Conservation (phyloP, 2,329 filamentous ascomycete genomes). For the Ophiostoma sp. region DNA sequence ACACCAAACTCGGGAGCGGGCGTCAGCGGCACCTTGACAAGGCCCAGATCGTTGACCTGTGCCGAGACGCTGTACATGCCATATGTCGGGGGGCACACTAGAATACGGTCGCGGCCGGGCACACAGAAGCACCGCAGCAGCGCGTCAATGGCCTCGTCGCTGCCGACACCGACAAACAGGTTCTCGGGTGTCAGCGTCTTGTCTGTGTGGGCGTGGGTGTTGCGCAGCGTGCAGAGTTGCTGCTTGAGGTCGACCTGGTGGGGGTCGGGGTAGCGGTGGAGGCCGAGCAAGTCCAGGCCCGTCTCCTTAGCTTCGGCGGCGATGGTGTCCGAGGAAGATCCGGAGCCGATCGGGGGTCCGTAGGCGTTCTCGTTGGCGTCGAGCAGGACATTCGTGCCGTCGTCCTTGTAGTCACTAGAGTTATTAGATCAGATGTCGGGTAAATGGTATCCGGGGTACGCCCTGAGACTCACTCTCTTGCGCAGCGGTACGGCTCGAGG, state of each 20-base stretch:
- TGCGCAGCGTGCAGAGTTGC: conserved; percentile 81
- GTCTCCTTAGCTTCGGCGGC: conserved; percentile 69
- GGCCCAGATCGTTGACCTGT: conserved; percentile 85
- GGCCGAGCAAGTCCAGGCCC: conserved; percentile 70
- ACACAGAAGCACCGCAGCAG: conserved; percentile 90
- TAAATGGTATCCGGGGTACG: conserved; percentile 28
- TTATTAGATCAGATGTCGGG: neutral
- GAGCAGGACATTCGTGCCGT: conserved; percentile 91
- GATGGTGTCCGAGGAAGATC: conserved; percentile 71
- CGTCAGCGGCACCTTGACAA: conserved; percentile 83
- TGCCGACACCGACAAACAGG: conserved; percentile 92
- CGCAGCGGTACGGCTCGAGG: conserved; percentile 77
- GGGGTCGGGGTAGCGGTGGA: conserved; percentile 95
- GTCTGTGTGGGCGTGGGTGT: conserved; percentile 76
- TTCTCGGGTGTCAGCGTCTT: conserved; percentile 75
- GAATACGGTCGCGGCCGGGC: conserved; percentile 82
- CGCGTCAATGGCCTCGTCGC: conserved; percentile 95
- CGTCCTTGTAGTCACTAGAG: conserved; percentile 93
- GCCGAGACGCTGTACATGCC: conserved; percentile 98
- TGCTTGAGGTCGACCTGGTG: conserved; percentile 88
- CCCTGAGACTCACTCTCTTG: conserved; percentile 66
- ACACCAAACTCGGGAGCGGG: conserved; percentile 71
- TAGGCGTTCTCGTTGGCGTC: conserved; percentile 98
- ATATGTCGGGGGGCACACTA: conserved; percentile 95
- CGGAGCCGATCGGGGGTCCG: conserved; percentile 70